Percentiles rank a stretch among this genome's conserved stretches.
These are phyloP conservation scores for Globisporangium sylvaticum DNA, from an alignment of 352 stramenopile genomes.

Conservation along the genomic window DNA sequence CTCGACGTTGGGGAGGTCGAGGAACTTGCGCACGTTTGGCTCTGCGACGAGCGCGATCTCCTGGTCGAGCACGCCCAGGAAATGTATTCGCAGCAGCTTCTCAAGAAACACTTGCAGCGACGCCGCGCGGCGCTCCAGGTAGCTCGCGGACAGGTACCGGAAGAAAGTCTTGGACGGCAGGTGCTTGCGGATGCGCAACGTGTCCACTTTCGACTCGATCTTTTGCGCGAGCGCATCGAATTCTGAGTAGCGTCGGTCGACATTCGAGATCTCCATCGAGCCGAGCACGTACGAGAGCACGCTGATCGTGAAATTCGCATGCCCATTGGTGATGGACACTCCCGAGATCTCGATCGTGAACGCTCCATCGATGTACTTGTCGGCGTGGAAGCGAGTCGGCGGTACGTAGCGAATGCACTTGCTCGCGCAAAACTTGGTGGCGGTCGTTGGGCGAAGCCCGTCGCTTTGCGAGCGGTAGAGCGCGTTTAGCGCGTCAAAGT, in stretches of 20 bases:
- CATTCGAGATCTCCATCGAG: constrained; percentile 33
- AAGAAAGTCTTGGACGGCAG: constrained; percentile 80
- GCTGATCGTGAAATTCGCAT: constrained; percentile 60
- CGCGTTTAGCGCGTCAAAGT: constrained; percentile 15
- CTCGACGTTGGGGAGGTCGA: constrained; percentile 61
- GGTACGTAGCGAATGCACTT: constrained; percentile 64
- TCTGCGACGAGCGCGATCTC: constrained; percentile 64
- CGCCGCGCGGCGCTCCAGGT: constrained; percentile 55
- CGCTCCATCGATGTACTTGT: constrained; percentile 38
- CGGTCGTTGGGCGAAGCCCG: constrained; percentile 9
- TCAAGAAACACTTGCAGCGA: constrained; percentile 67
- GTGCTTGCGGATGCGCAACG: constrained; percentile 38
- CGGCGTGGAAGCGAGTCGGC: constrained; percentile 41
- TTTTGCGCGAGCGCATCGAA: constrained; percentile 52
- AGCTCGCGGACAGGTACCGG: constrained; percentile 44
- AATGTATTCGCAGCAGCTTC: constrained; percentile 46
- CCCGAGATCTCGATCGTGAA: constrained; percentile 75
- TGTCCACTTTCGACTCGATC: constrained; percentile 54
- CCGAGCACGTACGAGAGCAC: constrained; percentile 49
- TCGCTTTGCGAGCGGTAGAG: constrained; percentile 20
- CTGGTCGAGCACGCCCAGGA: constrained; percentile 63
- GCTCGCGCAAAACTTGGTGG: constrained; percentile 10
- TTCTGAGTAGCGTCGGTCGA: constrained; percentile 68
- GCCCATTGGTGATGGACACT: constrained; percentile 38
- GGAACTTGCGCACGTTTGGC: constrained; percentile 56